Percentiles rank a stretch among this genome's conserved stretches.
phyloP scores from a whole-genome alignment of 169 alveolate species.

The Theileria parva region DNA sequence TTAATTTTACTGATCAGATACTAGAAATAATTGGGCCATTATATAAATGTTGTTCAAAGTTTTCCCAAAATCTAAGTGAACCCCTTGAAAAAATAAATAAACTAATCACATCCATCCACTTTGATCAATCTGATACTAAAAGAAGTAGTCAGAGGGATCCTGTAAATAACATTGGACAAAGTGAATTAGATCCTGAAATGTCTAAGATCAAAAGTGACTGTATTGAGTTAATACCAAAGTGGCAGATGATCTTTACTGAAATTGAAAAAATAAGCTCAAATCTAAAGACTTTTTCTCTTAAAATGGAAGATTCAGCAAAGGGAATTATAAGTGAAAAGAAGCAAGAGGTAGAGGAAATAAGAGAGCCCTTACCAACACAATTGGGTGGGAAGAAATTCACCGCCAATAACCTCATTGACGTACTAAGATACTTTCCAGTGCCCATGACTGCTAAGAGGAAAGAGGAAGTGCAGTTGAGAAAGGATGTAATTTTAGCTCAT shows the following conservation, averaged over 20 bases:
- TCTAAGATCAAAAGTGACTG: neutral
- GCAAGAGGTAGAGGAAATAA: neutral
- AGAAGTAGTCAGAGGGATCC: neutral
- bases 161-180: neutral
- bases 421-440: slow-evolving; percentile 18
- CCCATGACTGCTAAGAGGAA: neutral
- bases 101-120: neutral
- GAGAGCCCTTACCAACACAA: slow-evolving; percentile 18
- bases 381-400: slow-evolving; percentile 12
- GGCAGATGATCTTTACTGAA: neutral
- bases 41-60: neutral
- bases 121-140: neutral
- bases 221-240: neutral
- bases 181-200: neutral
- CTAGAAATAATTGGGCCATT: neutral
- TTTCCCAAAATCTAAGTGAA: neutral
- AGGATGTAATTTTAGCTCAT: slow-evolving; percentile 37
- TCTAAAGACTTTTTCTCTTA: slow-evolving; percentile 29
- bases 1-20: neutral
- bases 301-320: slow-evolving; percentile 15
- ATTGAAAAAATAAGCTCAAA: slow-evolving; percentile 11
- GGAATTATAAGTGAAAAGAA: neutral
- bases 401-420: slow-evolving; percentile 39
- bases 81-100: neutral
- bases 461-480: slow-evolving; percentile 26